A percentile compares a stretch with the other conserved stretches of the same genome.
Conservation (phyloP, 2,329 filamentous ascomycete species). For the Epichloe gansuensis region DNA sequence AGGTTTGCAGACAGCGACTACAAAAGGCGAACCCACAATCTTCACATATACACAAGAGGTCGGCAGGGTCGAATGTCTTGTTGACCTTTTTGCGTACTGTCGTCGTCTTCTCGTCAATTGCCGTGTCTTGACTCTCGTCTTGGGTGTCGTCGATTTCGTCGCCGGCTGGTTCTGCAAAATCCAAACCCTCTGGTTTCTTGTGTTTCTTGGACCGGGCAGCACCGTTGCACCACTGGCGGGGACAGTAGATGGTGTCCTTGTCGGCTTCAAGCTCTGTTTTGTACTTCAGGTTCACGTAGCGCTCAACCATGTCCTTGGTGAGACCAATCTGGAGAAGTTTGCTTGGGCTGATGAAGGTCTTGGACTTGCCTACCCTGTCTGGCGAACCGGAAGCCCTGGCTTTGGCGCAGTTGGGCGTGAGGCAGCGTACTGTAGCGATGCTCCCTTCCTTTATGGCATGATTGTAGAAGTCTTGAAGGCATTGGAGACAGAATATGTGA, state of each 20-base stretch:
- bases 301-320: conserved; percentile 58
- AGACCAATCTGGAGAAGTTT: conserved; percentile 72
- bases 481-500: conserved; percentile 85
- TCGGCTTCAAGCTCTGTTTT: conserved; percentile 88
- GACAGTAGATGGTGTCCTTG: conserved; percentile 85
- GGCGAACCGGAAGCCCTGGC: conserved; percentile 27
- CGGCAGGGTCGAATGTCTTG: conserved; percentile 32
- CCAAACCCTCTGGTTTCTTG: conserved; percentile 55
- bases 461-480: conserved; percentile 81
- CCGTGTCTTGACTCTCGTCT: conserved; percentile 10
- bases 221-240: conserved; percentile 82
- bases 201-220: conserved; percentile 66
- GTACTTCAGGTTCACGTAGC: conserved; percentile 82
- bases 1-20: conserved; percentile 53
- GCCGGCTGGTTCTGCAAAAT: conserved; percentile 38
- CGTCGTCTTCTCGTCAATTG: not conserved
- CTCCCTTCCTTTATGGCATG: conserved; percentile 78
- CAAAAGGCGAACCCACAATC: conserved; percentile 89
- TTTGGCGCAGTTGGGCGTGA: conserved; percentile 66
- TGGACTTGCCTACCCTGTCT: conserved; percentile 39
- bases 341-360: conserved; percentile 62
- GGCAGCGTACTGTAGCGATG: conserved; percentile 64
- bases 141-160: conserved; percentile 19
- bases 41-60: conserved; percentile 72
- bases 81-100: not conserved